A percentile compares a stretch with the other conserved stretches of the same genome.
Evolutionary conservation across 345 rosid species (phyloP).

Genomic region (Moricandia arvensis): DNA sequence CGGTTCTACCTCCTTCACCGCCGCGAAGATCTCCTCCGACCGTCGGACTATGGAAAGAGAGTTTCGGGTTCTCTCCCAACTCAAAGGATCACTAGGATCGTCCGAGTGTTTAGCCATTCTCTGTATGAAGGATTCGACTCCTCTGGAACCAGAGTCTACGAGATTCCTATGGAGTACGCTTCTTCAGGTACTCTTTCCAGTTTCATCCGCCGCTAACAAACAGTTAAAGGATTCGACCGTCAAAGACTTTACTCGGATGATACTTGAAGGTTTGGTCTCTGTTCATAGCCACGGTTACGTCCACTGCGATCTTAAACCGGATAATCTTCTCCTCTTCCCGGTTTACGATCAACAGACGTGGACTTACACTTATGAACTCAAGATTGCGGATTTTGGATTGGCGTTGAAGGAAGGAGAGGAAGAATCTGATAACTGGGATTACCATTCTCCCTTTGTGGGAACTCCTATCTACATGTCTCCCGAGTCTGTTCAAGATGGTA

Average conservation of each 20-base stretch:
- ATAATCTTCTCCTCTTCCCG: neutral
- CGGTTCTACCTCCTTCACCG: neutral
- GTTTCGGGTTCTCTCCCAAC: slow-evolving; percentile 8
- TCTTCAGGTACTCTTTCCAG: neutral
- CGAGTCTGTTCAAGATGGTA: slow-evolving; percentile 2
- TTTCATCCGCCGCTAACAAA: neutral
- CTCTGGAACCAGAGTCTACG: neutral
- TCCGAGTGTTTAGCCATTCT: neutral
- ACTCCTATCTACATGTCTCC: slow-evolving; percentile 24
- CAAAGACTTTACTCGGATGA: neutral
- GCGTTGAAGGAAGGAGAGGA: neutral
- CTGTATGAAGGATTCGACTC: neutral
- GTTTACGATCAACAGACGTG: neutral
- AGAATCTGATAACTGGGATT: neutral
- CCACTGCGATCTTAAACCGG: neutral
- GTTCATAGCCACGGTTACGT: neutral
- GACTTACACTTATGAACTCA: neutral
- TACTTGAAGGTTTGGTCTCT: neutral
- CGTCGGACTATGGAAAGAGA: neutral
- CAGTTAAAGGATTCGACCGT: neutral
- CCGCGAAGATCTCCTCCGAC: neutral
- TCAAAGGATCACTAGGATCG: neutral
- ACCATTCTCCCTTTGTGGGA: neutral
- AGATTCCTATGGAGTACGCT: neutral
- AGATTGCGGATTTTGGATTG: neutral